Evolutionary conservation across 192 early-diverging fungal species (phyloP), one percentile per base, ranked within the genome.

Genomic region (Entrophospora sp.): DNA sequence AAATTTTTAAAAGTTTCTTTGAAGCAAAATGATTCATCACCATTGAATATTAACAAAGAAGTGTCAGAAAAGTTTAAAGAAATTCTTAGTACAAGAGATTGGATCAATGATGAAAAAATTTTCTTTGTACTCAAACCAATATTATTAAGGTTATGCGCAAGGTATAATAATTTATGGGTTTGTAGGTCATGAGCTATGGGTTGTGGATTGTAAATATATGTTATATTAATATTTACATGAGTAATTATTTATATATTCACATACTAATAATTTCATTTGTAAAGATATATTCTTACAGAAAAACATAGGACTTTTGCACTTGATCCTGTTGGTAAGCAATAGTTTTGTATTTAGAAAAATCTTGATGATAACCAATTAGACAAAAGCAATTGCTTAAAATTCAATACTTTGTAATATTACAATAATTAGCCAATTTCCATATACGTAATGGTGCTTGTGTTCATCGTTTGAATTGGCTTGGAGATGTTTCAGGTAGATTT

Each of bases 391-490:
- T n/a, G n/a, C n/a, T 18, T 31, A 37, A 22, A 60, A 13, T 14
- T 20, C 2, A 45, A 31, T 16, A 22, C 18, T 30, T 62, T n/a
- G 14, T 46, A 12, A 14, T 48, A 46, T 12, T 3, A 10, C 1
- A 5, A 32, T 18, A 48, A n/a, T n/a, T 20, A 61, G 93, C 91
- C 22, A 96, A 97, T 73, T 97, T 97, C 62, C 95, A 97, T 65
- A 71, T 95, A 49, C 86, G 95, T 25, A 97, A 97, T 68, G 95
- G 95, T 6, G 92, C 94, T 0, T 91, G 89, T 65, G 80, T 93
- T 8, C 84, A 94, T 63, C 83, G 86, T 3, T 59, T 96, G 60
- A 92, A 96, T 72, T 96, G 92, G 92, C 80, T 87, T 60, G 94
- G 85, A 16, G 92, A 96, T 69, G 81, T 79, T 0, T 91, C 92